Base-by-base conservation (phyloP, 352 stramenopile genomes). In the Phytophthora pseudosyringae region DNA sequence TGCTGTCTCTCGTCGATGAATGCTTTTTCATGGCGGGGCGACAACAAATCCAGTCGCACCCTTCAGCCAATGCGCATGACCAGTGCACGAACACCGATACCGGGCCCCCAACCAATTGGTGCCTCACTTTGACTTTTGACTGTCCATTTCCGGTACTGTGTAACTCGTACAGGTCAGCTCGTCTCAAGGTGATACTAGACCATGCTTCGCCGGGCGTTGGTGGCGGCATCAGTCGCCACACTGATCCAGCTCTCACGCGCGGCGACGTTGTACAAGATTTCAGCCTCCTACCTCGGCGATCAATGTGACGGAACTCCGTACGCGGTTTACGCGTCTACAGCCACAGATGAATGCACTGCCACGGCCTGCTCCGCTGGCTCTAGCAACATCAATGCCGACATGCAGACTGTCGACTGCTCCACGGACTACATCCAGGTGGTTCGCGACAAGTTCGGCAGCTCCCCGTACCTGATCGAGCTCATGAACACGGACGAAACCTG, bases 371-470 rank as follows among this genome's bases (percentile, higher is more conserved):
- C 58, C 1, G 4, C 16, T 21, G 16, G 48, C 11, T 46, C 57
- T 6, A 58, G 33, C 21, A 47, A 64, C 28, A 72, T 61, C 26
- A 39, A 68, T 4, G 59, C 59, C 3, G 65, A 69, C 15, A 65
- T 73, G 59, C 16, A 69, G 28, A 65, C 59, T 1, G 43, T 65
- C 26, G 59, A 69, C 41, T 73, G 64, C 46, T 59, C 65, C 3
- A 51, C 46, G 2, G 65, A 73, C 45, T 73, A 69, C 59, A 58
- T 73, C 12, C 28, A 38, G 4, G 48, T 50, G 1, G 61, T 73
- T 36, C 59, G 65, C 1, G 51, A 54, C 15, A 69, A 69, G 28
- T 73, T 73, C 9, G 59, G 18, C 28, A 50, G 21, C 28, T 68
- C 65, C 9, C 64, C 65, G 1, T 73, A 73, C 29, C 26, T 73